phyloP scores from a whole-genome alignment of 108 stramenopile species.

The Aurantiochytrium sp. region DNA sequence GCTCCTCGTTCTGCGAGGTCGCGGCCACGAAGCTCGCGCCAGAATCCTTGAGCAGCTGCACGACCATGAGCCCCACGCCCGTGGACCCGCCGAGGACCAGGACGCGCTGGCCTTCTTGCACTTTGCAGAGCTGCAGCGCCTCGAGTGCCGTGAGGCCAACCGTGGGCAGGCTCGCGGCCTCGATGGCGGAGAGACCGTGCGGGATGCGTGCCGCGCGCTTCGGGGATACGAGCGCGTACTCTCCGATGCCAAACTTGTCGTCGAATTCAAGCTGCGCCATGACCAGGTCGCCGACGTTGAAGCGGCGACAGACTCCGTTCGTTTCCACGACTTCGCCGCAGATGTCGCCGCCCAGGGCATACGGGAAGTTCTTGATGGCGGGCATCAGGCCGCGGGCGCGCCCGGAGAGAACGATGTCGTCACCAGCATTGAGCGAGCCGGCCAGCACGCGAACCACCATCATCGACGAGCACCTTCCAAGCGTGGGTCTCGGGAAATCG shows the following conservation, averaged over 20 bases:
- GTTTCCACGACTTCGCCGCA: too few relatives aligned
- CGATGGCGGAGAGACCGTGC: background rate
- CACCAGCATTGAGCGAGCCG: too few relatives aligned
- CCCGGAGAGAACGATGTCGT: too few relatives aligned
- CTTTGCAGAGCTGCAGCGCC: background rate
- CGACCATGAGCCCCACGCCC: background rate
- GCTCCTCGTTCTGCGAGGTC: background rate
- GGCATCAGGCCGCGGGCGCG: too few relatives aligned
- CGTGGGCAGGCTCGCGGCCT: background rate
- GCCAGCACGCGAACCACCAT: too few relatives aligned
- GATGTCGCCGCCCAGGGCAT: too few relatives aligned
- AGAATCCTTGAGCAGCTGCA: background rate
- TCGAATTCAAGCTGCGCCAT: background rate
- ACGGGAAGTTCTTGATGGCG: too few relatives aligned
- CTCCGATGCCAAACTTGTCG: background rate
- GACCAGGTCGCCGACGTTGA: background rate
- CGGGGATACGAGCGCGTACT: background rate
- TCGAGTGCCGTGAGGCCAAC: background rate
- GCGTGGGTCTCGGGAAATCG: too few relatives aligned
- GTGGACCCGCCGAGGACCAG: background rate
- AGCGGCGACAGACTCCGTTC: too few relatives aligned
- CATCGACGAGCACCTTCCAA: too few relatives aligned
- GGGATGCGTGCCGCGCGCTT: background rate
- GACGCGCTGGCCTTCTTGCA: background rate
- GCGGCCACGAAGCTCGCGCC: background rate